Base-by-base conservation (phyloP, 192 early-diverging fungal genomes). In the Spinellus fusiger region DNA sequence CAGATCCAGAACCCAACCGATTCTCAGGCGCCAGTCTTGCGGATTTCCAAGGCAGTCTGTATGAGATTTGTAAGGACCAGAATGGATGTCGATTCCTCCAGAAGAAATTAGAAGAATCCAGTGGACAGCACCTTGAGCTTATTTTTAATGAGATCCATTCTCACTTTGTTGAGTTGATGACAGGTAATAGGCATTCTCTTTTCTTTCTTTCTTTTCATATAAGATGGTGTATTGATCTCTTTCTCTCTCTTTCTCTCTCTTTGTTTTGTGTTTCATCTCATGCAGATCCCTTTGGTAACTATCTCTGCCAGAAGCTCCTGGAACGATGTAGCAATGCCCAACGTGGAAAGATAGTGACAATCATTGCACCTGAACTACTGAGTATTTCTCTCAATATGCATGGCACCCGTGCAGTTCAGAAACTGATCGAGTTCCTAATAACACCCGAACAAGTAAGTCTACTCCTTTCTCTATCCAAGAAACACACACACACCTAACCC, bases 391-490 rank as follows among this genome's bases (percentile, higher is more conserved):
- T 93, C 25, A 94, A 92, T 69, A 90, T 93, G 91, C 93, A 94
- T 61, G 93, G 93, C 13, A 94, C 93, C 10, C 81, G 93, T 18
- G 93, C 90, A n/a, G 89, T 92, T 61, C 91, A 94, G 68, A 93
- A 92, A 72, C 81, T 94, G 80, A 90, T 94, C 52, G 93, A 94
- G 70, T 82, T 79, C 58, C 68, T 92, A 18, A 83, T 82, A 16
- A 82, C 72, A 28, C 71, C 76, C n/a, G 67, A 75, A 62, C 86
- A 85, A 54, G 76, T 84, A 61, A 55, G n/a, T 46, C 29, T 34
- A 37, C 35, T 56, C 27, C 16, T 16, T 28, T 28, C 26, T 28
- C 9, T 22, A 35, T 22, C 27, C 16, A 55, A 13, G 35, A 6
- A 37, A 9, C 13, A 37, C 66, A 26, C 40, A 37, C 13, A n/a